Evolutionary conservation across 2,329 filamentous ascomycete genomes (phyloP).

Genomic region (Thielaviopsis euricoi): DNA sequence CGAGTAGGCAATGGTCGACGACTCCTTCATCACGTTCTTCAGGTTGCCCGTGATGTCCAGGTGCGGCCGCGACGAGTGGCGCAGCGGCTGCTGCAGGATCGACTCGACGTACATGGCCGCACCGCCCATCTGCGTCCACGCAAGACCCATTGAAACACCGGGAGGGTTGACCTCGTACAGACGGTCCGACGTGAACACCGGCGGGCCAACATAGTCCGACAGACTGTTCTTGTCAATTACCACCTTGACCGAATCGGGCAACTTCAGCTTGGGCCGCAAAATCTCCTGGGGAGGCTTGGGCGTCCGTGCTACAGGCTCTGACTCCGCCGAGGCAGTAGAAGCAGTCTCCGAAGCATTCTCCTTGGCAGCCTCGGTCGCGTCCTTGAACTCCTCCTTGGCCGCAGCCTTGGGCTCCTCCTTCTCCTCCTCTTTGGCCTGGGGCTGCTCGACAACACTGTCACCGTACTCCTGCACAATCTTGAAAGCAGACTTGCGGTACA

Average conservation of each 20-base stretch:
- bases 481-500: constrained; percentile 89
- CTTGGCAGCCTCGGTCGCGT: constrained; percentile 17
- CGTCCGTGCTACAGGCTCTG: constrained; percentile 14
- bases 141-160: constrained; percentile 92
- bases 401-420: constrained; percentile 33
- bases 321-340: constrained; percentile 17
- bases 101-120: constrained; percentile 95
- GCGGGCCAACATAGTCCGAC: constrained; percentile 92
- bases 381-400: constrained; percentile 18
- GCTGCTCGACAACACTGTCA: constrained; percentile 56
- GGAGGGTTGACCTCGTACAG: constrained; percentile 87
- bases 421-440: constrained; percentile 57
- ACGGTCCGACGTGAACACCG: constrained; percentile 87
- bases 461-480: constrained; percentile 95
- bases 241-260: constrained; percentile 77
- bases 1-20: constrained; percentile 84
- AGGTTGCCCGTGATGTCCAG: constrained; percentile 90
- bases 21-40: constrained; percentile 97
- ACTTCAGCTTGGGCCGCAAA: constrained; percentile 59
- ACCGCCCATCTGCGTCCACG: constrained; percentile 95
- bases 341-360: constrained; percentile 12
- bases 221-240: constrained; percentile 76
- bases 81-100: constrained; percentile 72
- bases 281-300: constrained; percentile 30
- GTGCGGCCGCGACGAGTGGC: constrained; percentile 54